Percentiles rank a stretch among this genome's conserved stretches.
phyloP scores from a whole-genome alignment of 2,329 filamentous ascomycete genomes.

The Cyanodermella asteris region DNA sequence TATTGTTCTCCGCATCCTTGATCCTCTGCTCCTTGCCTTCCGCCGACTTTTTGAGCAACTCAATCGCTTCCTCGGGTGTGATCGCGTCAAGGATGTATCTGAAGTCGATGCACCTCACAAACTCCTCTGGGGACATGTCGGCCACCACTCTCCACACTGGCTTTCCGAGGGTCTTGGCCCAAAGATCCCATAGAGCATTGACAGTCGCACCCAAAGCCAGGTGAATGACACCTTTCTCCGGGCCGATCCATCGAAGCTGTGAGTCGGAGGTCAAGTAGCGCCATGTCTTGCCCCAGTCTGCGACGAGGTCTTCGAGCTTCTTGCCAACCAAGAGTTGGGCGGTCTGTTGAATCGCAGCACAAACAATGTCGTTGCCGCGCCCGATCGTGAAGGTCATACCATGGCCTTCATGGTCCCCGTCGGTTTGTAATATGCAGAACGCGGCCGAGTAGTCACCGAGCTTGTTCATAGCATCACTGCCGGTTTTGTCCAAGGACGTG shows the following conservation, averaged over 20 bases:
- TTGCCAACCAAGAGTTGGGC: constrained; percentile 54
- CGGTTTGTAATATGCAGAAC: constrained; percentile 80
- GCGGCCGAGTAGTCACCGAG: constrained; percentile 81
- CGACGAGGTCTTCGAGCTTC: constrained; percentile 54
- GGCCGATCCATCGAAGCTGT: constrained; percentile 82
- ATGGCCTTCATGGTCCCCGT: constrained; percentile 48
- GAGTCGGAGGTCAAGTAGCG: constrained; percentile 76
- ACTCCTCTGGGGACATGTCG: constrained; percentile 74
- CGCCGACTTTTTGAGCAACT: constrained; percentile 44
- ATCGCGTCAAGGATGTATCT: constrained; percentile 87
- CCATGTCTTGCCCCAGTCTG: constrained; percentile 76
- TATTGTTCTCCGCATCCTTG: constrained; percentile 47
- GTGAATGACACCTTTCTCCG: constrained; percentile 85
- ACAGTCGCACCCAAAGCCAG: constrained; percentile 74
- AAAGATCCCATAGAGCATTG: constrained; percentile 89
- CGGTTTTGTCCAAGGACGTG: constrained; percentile 91
- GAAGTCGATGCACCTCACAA: constrained; percentile 79
- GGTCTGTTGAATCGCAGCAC: constrained; percentile 58
- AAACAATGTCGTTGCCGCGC: constrained; percentile 82
- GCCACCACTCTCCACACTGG: constrained; percentile 79
- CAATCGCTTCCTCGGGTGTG: constrained; percentile 61
- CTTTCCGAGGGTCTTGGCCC: constrained; percentile 69
- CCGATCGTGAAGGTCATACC: constrained; percentile 39
- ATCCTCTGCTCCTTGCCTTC: constrained; percentile 48
- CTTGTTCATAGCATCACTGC: constrained; percentile 90